These are phyloP conservation scores for Chlorella vulgaris DNA, from an alignment of 139 green algal species.

Conservation along the genomic window DNA sequence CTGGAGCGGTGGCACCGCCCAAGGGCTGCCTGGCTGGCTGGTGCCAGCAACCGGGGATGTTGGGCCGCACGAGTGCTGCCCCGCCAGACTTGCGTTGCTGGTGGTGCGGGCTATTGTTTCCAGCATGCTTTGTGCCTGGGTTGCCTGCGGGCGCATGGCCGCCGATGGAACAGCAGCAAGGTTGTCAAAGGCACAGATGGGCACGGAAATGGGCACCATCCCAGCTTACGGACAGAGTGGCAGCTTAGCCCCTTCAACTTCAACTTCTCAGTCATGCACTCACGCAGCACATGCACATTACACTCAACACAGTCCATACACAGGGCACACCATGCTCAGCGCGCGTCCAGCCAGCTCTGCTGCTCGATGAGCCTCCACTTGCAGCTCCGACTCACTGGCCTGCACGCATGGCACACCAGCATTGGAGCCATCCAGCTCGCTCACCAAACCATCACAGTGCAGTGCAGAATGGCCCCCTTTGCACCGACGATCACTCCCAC, in stretches of 20 bases:
- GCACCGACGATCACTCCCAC: no score
- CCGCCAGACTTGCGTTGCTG: not conserved
- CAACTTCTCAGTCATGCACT: no score
- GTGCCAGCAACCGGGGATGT: not conserved
- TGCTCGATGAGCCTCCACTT: not conserved
- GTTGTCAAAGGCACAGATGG: no score
- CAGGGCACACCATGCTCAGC: not conserved
- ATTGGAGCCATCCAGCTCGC: not conserved
- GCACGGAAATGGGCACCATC: no score
- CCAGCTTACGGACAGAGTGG: no score
- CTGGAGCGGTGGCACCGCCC: no score
- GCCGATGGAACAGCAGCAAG: not conserved
- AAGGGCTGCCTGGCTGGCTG: not conserved
- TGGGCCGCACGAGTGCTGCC: not conserved
- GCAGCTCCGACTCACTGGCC: not conserved
- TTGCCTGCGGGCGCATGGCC: not conserved
- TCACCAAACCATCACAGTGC: no score
- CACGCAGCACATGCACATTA: not conserved
- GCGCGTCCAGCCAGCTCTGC: slow-evolving; percentile 12
- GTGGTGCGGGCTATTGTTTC: slow-evolving; percentile 8
- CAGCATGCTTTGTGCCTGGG: slow-evolving; percentile 3
- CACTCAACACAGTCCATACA: not conserved
- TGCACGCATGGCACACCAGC: not conserved
- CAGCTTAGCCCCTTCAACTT: no score
- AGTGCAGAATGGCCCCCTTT: no score